Percentiles rank a stretch among this genome's conserved stretches.
phyloP scores from a whole-genome alignment of 1,139 yeast species.

The Lodderomyces metapsilosis region DNA sequence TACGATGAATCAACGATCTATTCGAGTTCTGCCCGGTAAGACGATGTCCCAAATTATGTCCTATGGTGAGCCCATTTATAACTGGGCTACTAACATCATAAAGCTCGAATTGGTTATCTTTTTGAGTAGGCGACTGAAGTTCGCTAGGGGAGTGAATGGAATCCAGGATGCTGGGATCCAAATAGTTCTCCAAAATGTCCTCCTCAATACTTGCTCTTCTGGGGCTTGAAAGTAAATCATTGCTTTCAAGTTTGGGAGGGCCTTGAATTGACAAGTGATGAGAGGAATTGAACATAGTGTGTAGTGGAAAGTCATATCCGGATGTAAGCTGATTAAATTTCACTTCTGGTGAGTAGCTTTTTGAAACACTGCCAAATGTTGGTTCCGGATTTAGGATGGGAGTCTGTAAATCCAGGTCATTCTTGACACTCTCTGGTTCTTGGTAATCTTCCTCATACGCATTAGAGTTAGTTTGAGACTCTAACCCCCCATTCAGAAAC shows the following conservation, averaged over 20 bases:
- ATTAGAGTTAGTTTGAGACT: not conserved
- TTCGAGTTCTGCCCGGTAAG: slow-evolving; percentile 11
- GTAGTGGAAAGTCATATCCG: not conserved
- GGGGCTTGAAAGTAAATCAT: slow-evolving; percentile 8
- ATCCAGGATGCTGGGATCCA: slow-evolving; percentile 16
- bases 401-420: not conserved
- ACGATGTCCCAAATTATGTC: slow-evolving; percentile 27
- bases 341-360: not conserved
- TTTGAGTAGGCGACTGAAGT: not conserved
- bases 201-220: slow-evolving; percentile 17
- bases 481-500: slow-evolving; percentile 4
- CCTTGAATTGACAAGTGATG: slow-evolving; percentile 36
- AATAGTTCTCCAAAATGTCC: slow-evolving; percentile 36
- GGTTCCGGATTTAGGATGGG: slow-evolving; percentile 1
- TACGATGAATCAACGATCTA: slow-evolving; percentile 22
- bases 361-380: not conserved
- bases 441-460: not conserved
- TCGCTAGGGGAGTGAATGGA: not conserved
- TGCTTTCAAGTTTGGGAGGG: slow-evolving; percentile 1
- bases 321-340: slow-evolving; percentile 3
- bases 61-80: slow-evolving; percentile 38
- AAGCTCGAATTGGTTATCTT: slow-evolving; percentile 18
- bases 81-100: slow-evolving; percentile 36
- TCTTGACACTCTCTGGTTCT: not conserved
- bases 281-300: slow-evolving; percentile 23